Evolutionary conservation across 371 early-diverging fungal species (phyloP), one percentile per base, ranked within the genome.

Genomic region (Cladochytrium tenue): DNA sequence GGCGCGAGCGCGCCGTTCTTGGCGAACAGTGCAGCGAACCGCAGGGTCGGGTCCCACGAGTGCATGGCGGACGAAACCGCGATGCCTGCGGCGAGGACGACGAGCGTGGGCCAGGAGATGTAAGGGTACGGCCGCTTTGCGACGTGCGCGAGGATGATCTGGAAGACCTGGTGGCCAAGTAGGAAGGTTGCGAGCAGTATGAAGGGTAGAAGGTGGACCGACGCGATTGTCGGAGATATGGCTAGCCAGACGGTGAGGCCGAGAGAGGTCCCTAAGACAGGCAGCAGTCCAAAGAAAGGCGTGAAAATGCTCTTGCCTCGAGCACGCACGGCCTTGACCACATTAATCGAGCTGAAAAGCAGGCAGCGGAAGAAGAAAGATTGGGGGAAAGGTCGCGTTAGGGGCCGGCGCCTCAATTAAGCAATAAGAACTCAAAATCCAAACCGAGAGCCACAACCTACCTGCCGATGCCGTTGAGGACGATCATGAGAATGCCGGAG

Each of bases 101-200:
- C 35, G 20, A 31, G 10, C 5, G 60, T 28, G 13, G 67, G 58
- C 10, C 53, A 2, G 10, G 50, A 28, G 32, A 59, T 50, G 53
- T 63, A 53, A 5, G 74, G 74, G 63, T 60, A 74, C 20, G 63
- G 61, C 20, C 74, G 74, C 33, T 70, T 64, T 43, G 57, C 36
- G 28, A 74, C 68, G 57, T 74, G 74, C 1, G 70, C 71, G 25
- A 70, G 36, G 51, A 74, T 74, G 55, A 74, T 70, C 15, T 34
- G 32, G 5, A 68, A 64, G 56, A 74, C 74, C 25, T 70, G 70
- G 52, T 70, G 63, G 20, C 68, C 74, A 27, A 58, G 55, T 1
- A 70, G 59, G 53, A 64, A 65, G 58, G 71, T 61, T 20, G 65
- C 51, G 23, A 61, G 36, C 17, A 74, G 28, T 17, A 50, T 13